phyloP scores from a whole-genome alignment of 2,329 filamentous ascomycete species.

The Elsinoe necatrix region DNA sequence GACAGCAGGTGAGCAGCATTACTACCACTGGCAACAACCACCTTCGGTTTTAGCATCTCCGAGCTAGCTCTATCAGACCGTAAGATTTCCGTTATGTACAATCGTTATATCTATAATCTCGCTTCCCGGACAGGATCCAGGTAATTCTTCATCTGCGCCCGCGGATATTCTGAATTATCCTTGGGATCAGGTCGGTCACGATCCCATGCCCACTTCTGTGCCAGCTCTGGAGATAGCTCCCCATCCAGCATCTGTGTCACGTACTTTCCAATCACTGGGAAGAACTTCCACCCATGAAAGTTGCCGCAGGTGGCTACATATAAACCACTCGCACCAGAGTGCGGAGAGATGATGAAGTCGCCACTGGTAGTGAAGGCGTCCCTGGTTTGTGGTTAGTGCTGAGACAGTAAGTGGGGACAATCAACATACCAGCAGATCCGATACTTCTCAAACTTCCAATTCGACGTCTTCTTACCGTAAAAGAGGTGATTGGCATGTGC shows the following conservation, averaged over 20 bases:
- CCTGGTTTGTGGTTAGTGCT: constrained; percentile 35
- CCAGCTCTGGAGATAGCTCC: constrained; percentile 37
- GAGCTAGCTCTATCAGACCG: background rate
- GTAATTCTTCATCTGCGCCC: constrained; percentile 50
- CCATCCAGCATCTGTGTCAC: constrained; percentile 30
- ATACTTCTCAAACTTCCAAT: constrained; percentile 53
- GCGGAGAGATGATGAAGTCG: constrained; percentile 43
- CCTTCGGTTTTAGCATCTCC: too few relatives aligned
- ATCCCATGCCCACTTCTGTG: constrained; percentile 50
- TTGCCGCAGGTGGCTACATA: constrained; percentile 41
- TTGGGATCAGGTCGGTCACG: constrained; percentile 47
- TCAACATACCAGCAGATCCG: constrained; percentile 56
- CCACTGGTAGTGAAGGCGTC: constrained; percentile 55
- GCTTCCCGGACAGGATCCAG: constrained; percentile 27
- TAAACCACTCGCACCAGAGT: constrained; percentile 34
- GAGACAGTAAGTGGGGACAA: background rate
- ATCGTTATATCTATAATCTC: constrained; percentile 13
- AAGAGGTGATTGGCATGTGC: constrained; percentile 49
- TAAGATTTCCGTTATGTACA: background rate
- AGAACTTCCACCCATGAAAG: constrained; percentile 33
- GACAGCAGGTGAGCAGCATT: background rate
- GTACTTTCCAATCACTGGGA: constrained; percentile 31
- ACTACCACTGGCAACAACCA: too few relatives aligned
- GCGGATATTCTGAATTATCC: constrained; percentile 49
- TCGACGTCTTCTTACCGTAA: constrained; percentile 48